phyloP scores from a whole-genome alignment of 2,329 filamentous ascomycete species.

The Chrysosporium queenslandicum region DNA sequence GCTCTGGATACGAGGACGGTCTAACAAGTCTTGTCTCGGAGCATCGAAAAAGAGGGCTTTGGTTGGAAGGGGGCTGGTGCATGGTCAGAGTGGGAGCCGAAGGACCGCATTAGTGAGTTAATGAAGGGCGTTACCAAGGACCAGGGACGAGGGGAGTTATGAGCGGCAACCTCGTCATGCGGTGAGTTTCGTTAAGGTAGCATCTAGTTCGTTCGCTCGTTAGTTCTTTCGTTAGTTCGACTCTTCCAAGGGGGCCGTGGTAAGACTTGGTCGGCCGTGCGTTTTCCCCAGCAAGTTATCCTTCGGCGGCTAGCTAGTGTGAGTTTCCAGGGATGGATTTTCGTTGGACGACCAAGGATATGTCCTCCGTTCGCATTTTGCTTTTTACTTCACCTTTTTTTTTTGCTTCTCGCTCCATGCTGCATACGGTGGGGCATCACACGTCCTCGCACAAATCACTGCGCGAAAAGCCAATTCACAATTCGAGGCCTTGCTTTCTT shows the following conservation, averaged over 20 bases:
- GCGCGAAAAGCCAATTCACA: not conserved
- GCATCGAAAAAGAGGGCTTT: not conserved
- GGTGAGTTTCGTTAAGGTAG: slow-evolving; percentile 4
- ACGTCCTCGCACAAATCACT: not conserved
- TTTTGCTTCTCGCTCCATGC: not conserved
- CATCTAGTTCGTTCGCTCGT: not conserved
- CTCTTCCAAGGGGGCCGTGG: too few relatives aligned
- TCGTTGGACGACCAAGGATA: not conserved
- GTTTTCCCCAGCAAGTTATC: too few relatives aligned
- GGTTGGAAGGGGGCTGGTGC: not conserved
- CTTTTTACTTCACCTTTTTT: not conserved
- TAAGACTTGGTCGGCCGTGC: too few relatives aligned
- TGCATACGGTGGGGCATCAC: not conserved
- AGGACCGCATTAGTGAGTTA: not conserved
- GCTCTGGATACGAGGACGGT: not conserved
- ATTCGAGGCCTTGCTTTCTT: not conserved
- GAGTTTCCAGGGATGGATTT: not conserved
- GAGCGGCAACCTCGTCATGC: slow-evolving; percentile 1
- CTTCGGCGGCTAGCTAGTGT: not conserved
- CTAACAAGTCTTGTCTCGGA: not conserved
- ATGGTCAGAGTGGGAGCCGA: not conserved
- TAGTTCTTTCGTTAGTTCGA: too few relatives aligned
- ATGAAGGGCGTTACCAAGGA: not conserved
- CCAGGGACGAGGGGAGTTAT: not conserved
- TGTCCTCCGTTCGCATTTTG: too few relatives aligned